Base-by-base conservation (phyloP, 2,329 filamentous ascomycete species). In the Fusarium sp. region DNA sequence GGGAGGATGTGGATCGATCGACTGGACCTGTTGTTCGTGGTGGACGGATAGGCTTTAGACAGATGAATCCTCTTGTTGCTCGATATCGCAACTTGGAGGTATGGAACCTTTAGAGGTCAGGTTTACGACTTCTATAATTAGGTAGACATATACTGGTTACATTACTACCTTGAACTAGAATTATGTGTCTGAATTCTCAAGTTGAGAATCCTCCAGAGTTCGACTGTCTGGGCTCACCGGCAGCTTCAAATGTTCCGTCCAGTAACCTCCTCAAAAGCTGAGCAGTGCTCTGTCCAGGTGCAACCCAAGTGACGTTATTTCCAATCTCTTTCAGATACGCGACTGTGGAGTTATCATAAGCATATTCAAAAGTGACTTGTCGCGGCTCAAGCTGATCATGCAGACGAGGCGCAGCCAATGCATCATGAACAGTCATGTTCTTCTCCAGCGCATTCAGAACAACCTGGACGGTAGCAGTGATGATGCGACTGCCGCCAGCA, bases 361-460 rank as follows among this genome's bases (percentile, higher is more conserved):
- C 81, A 42, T 89, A 91, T 83, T 98, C 95, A 56, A 97, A 93
- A 0, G 81, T 84, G 3, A 92, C 88, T 62, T 85, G 83, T 57
- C 92, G 89, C 0, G 95, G 95, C 7, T 91, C 84, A 11, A 97
- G 85, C 83, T 97, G 95, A 77, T 97, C 94, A 77, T 98, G 95
- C 30, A 97, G 80, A 3, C 95, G 85, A 0, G 93, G 93, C 68
- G 88, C 81, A 0, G 87, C 88, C 2, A 97, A 82, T 0, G 94
- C 92, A 54, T 93, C 85, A 0, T 84, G 80, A 0, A 90, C 85
- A 0, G 86, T 90, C 83, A 94, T 83, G 7, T 82, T 82, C 39
- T 88, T 87, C 73, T 97, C 94, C 0, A 98, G 83, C 0, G 95
- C 87, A 75, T 95, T 88, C 78, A 93, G 90, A 8, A 95, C 84